These are phyloP conservation scores for Teratosphaeria pseudoeucalypti DNA, from an alignment of 2,329 filamentous ascomycete genomes.

Conservation along the genomic window DNA sequence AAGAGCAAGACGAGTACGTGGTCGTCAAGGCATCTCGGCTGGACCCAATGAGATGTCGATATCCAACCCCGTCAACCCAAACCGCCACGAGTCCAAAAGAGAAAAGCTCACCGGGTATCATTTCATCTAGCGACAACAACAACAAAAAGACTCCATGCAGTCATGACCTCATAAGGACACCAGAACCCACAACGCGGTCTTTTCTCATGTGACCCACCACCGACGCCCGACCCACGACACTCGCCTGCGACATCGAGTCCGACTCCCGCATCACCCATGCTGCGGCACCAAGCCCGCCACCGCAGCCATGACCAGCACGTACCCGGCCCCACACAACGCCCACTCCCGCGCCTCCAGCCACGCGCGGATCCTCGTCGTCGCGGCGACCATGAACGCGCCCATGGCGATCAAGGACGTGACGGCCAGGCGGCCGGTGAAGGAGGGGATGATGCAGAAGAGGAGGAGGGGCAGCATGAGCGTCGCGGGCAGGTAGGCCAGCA, in stretches of 20 bases:
- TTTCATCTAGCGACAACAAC: too few species aligned
- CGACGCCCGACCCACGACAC: too few species aligned
- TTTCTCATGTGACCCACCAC: too few species aligned
- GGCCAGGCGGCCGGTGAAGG: slow-evolving; percentile 30
- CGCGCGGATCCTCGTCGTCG: slow-evolving; percentile 24
- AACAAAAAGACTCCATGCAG: too few species aligned
- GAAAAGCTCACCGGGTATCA: too few species aligned
- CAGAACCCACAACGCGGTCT: too few species aligned
- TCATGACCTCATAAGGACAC: too few species aligned
- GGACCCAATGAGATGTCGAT: too few species aligned
- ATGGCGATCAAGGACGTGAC: slow-evolving; percentile 29
- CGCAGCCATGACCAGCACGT: slow-evolving; percentile 31
- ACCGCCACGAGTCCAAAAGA: too few species aligned
- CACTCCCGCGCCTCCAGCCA: slow-evolving; percentile 31
- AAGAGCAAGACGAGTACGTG: too few species aligned
- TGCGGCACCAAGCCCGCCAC: slow-evolving; percentile 16
- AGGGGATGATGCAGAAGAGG: slow-evolving; percentile 33
- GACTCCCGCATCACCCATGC: not conserved
- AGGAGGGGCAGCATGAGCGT: slow-evolving; percentile 32
- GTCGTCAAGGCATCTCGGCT: too few species aligned
- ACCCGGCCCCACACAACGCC: slow-evolving; percentile 29
- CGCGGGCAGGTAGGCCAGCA: slow-evolving; percentile 25
- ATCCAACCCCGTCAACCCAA: too few species aligned
- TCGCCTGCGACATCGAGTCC: not conserved
- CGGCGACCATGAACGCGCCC: slow-evolving; percentile 24